A percentile compares a stretch with the other conserved stretches of the same genome.
Conservation (phyloP, 2,329 filamentous ascomycete genomes). For the Fusarium drepaniforme region DNA sequence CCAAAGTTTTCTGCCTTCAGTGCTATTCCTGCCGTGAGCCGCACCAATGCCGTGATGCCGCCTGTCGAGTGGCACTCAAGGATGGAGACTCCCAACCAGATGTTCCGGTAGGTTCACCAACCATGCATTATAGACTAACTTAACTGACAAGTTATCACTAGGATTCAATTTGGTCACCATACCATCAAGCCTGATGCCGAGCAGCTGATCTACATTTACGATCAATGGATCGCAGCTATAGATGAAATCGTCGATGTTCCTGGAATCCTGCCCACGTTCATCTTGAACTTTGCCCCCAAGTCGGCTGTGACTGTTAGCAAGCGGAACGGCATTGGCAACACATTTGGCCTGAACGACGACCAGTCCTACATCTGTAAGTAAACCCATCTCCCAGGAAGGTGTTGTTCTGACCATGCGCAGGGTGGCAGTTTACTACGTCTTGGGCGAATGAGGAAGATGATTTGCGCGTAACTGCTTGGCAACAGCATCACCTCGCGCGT, state of each 20-base stretch:
- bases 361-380: slow-evolving; percentile 15
- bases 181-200: slow-evolving; percentile 52
- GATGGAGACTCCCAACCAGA: slow-evolving; percentile 49
- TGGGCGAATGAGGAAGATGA: slow-evolving; percentile 53
- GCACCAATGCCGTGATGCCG: slow-evolving; percentile 45
- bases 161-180: slow-evolving; percentile 47
- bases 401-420: slow-evolving; percentile 30
- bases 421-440: slow-evolving; percentile 53
- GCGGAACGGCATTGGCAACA: slow-evolving; percentile 17
- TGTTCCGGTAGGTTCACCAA: slow-evolving; percentile 47
- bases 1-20: slow-evolving; percentile 8
- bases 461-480: slow-evolving; percentile 50
- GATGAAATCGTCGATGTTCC: slow-evolving; percentile 30
- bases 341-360: slow-evolving; percentile 14
- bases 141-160: not conserved
- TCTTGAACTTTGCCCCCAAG: slow-evolving; percentile 9
- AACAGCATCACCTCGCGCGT: slow-evolving; percentile 39
- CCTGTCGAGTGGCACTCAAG: slow-evolving; percentile 43
- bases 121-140: no score
- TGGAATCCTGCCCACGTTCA: slow-evolving; percentile 11
- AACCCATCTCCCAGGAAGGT: not conserved
- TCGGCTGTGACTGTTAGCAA: slow-evolving; percentile 5
- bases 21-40: slow-evolving; percentile 8
- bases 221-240: slow-evolving; percentile 50
- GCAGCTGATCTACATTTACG: slow-evolving; percentile 48